Percentiles rank a stretch among this genome's conserved stretches.
phyloP scores from a whole-genome alignment of 2,329 filamentous ascomycete species.

The Zalaria obscura region DNA sequence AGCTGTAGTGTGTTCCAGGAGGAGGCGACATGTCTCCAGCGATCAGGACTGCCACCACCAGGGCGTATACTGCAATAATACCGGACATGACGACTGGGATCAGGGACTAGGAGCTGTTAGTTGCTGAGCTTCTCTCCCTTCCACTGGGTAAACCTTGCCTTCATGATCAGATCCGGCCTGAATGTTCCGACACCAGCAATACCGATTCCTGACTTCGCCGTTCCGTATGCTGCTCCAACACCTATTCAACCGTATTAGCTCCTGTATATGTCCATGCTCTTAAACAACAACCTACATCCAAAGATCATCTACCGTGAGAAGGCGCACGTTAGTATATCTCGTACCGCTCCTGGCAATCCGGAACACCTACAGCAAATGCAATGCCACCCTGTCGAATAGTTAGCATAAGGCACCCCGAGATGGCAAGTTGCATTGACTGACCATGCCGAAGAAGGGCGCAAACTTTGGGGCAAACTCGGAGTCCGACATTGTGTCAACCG shows the following conservation, averaged over 20 bases:
- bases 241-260: constrained; percentile 28
- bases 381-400: constrained; percentile 51
- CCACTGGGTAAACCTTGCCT: constrained; percentile 38
- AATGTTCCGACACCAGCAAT: constrained; percentile 78
- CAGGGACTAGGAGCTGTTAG: constrained; percentile 43
- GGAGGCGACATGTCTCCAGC: constrained; percentile 74
- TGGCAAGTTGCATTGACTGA: constrained; percentile 29
- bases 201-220: constrained; percentile 76
- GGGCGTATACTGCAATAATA: constrained; percentile 95
- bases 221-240: constrained; percentile 70
- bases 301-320: constrained; percentile 51
- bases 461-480: constrained; percentile 59
- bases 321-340: neutral
- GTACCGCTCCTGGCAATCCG: neutral
- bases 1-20: constrained; percentile 53
- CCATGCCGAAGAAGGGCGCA: constrained; percentile 80
- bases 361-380: constrained; percentile 46
- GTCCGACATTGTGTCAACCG: constrained; percentile 24
- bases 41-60: constrained; percentile 94
- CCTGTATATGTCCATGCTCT: constrained; percentile 6
- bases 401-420: constrained; percentile 15
- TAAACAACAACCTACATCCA: constrained; percentile 48
- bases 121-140: constrained; percentile 7
- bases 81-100: constrained; percentile 96
- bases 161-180: constrained; percentile 80